Evolutionary conservation across 2,329 filamentous ascomycete species (phyloP), one percentile per base, ranked within the genome.

Genomic region (Keithomyces neogunnii): DNA sequence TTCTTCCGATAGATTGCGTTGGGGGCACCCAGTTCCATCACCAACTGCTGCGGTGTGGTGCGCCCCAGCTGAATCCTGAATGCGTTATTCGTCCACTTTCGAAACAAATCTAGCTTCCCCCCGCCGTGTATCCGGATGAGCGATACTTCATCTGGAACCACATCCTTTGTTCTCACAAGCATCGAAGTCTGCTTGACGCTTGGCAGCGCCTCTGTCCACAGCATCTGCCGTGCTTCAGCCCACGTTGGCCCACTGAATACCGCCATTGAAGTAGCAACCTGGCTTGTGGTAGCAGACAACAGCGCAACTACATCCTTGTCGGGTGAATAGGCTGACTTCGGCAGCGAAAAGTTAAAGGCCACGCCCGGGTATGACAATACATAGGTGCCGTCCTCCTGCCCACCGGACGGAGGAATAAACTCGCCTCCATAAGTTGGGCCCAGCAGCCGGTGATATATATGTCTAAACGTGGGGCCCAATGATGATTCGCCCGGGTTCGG

Each of bases 371-470:
- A 99, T 2, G 92, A 97, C 35, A 99, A 74, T 35, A 96, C 84
- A 63, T 97, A 99, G 28, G 82, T 86, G 13, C 91, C 91, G 13
- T 75, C 73, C 9, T 76, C 74, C 42, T 74, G 71, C 33, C 75
- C 70, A 3, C 73, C 74, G 1, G 73, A 62, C 1, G 88, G 82
- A 7, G 85, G 78, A 38, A 96, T 78, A 63, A 92, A 99, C 73
- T 99, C 93, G 56, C 93, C 93, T 1, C 88, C 88, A 65, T 95
- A 97, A 0, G 92, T 95, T 19, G 91, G 91, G 0, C 93, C 93
- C 56, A 99, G 84, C n/a, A 96, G 75, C 49, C 88, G 84, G 61
- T 95, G 89, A 66, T 97, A 99, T 58, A 99, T 85, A 66, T 95
- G 89, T 53, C 86, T 80, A 66, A 96, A 96, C 13, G 81, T 86